These are phyloP conservation scores for Wickerhamomyces queroliae DNA, from an alignment of 805 yeast genomes.

Conservation along the genomic window DNA sequence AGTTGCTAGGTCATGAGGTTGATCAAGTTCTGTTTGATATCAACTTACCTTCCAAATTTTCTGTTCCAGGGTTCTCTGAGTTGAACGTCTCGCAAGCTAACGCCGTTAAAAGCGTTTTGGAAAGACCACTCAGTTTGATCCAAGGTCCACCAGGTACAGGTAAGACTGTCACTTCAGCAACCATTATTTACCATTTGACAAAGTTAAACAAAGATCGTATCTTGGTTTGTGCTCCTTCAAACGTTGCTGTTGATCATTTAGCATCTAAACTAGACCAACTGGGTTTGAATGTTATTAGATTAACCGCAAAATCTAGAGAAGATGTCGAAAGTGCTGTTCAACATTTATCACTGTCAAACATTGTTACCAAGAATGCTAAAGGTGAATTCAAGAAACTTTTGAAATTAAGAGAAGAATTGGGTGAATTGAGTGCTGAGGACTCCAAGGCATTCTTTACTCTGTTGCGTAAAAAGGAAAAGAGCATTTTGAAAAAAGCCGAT, in stretches of 20 bases:
- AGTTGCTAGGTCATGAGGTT: constrained; percentile 75
- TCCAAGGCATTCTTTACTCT: constrained; percentile 35
- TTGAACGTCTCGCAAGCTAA: constrained; percentile 73
- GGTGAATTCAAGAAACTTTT: constrained; percentile 55
- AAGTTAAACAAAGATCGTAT: constrained; percentile 57
- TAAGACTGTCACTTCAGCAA: constrained; percentile 89
- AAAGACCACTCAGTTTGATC: constrained; percentile 70
- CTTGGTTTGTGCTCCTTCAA: constrained; percentile 92
- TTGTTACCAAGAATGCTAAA: constrained; percentile 41
- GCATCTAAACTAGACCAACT: constrained; percentile 64
- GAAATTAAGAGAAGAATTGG: constrained; percentile 54
- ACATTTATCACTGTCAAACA: constrained; percentile 50
- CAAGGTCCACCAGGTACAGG: constrained; percentile 99
- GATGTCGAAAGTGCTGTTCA: constrained; percentile 65
- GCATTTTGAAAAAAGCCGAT: constrained; percentile 51
- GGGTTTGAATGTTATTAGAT: constrained; percentile 73
- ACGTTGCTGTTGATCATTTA: constrained; percentile 90
- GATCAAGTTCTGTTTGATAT: constrained; percentile 56
- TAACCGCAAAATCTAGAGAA: constrained; percentile 74
- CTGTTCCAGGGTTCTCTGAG: constrained; percentile 61
- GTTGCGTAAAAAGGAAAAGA: constrained; percentile 42
- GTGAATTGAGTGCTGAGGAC: constrained; percentile 60
- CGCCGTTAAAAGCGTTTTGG: constrained; percentile 67
- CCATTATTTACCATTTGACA: constrained; percentile 73
- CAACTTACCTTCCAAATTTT: constrained; percentile 52